Base-by-base conservation (phyloP, 768 basidiomycete species). In the Macrocybe gigantea region DNA sequence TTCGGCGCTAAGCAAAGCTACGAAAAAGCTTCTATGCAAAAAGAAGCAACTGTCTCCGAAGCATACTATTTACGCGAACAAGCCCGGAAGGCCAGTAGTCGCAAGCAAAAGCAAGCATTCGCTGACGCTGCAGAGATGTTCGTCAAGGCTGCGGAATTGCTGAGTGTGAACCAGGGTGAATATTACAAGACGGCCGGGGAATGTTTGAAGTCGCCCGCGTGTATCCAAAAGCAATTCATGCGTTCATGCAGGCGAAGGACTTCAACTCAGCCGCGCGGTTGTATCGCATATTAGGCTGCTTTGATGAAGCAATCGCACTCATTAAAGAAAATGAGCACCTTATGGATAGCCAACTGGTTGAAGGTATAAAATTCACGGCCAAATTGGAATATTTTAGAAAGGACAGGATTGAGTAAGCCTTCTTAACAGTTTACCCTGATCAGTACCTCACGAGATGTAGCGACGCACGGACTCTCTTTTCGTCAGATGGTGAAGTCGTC, bases 1-100 rank as follows among this genome's bases (percentile, higher is more conserved):
- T 55, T 66, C 2, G 77, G 83, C 50, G 79, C 83, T 0, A 72
- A 70, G 65, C 68, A 77, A 41, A 78, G 77, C 48, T 82, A 73
- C 38, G 68, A 72, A 41, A 69, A 74, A 3, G 83, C 83, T 1
- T 61, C 51, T 1, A 56, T 67, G 40, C 60, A 51, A 0, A 68
- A 69, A 11, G 69, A 82, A 59, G 71, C 62, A 11, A 67, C 60
- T 2, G 68, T 81, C 7, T 71, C 80, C 1, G 51, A 73, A 6
- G 78, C 83, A 0, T 83, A 79, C 53, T 67, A 72, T 44, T 68
- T 82, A 5, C 73, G 80, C 47, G 73, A 79, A 51, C 58, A 70
- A 29, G 83, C 83, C 7, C 64, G 71, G 2, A 60, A 65, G 40
- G 30, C 52, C 46, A 38, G 60, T 65, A 36, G 52, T 54, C 12